phyloP scores from a whole-genome alignment of 345 rosid species.

The Gossypium mustelinum region DNA sequence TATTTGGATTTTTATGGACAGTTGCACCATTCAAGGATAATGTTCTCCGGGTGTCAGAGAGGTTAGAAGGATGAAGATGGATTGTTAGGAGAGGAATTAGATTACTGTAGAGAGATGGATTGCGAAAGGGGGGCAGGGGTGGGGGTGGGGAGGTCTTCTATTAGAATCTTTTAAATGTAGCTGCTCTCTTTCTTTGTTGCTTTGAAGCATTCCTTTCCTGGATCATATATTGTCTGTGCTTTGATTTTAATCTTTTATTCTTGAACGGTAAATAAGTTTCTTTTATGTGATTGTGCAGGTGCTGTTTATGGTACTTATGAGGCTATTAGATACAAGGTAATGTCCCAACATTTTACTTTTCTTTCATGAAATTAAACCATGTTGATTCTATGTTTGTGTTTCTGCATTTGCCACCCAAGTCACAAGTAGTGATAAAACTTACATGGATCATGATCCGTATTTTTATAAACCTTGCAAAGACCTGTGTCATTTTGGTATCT shows the following conservation, averaged over 20 bases:
- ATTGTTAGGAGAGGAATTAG: neutral
- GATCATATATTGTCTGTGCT: neutral
- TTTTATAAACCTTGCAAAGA: neutral
- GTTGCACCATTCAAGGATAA: neutral
- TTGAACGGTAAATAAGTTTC: neutral
- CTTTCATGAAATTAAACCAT: neutral
- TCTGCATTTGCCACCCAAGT: neutral
- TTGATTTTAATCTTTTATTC: neutral
- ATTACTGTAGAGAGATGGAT: neutral
- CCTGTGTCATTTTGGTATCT: neutral
- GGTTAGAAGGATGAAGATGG: neutral
- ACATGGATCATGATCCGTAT: neutral
- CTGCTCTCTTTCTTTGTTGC: neutral
- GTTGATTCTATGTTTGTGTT: neutral
- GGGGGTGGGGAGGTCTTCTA: neutral
- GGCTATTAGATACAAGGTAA: constrained; percentile 42
- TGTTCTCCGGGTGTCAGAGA: neutral
- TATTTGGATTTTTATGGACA: neutral
- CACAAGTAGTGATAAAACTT: neutral
- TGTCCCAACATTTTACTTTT: neutral
- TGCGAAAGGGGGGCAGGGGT: neutral
- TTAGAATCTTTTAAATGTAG: neutral
- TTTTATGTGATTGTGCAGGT: constrained; percentile 29
- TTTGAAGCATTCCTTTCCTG: neutral
- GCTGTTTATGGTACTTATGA: constrained; percentile 63